Evolutionary conservation across 495 filamentous ascomycete genomes (phyloP), one percentile per base, ranked within the genome.

Genomic region (Cercophora samala): DNA sequence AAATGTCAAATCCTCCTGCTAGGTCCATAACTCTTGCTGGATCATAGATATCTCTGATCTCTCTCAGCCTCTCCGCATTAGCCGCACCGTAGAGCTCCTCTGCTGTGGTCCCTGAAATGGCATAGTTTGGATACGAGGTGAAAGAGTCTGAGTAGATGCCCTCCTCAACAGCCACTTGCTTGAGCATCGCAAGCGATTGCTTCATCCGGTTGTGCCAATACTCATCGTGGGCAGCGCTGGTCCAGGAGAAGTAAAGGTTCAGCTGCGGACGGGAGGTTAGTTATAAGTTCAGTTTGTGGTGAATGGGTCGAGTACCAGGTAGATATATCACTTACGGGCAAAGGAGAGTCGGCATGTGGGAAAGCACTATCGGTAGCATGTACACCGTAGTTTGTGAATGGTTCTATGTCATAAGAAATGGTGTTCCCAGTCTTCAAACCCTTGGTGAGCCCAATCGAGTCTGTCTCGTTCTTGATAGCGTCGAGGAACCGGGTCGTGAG

Each of bases 401-500:
- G 73, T 60, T 75, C 73, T 46, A 75, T 69, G 53, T 75, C 71
- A 13, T 66, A 75, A 53, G 63, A 69, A 22, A 66, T 62, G 0
- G 52, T 65, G 51, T 51, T 65, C 17, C 69, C 73, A 8, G 52
- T 25, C 37, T 72, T 68, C 0, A 58, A 25, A 1, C 46, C 51
- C 15, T 51, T 62, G 26, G 62, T 59, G 5, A 60, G 5, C 4
- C 3, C 26, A 60, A 68, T 5, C 19, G 68, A 67, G 15, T 68
- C 66, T 0, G 52, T 64, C 66, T 75, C 69, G 0, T 58, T 18
- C 56, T 65, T 66, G 37, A 74, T 61, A 0, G 72, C 73, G 9
- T 64, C 62, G 2, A 70, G 11, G 22, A 72, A 75, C 1, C 32
- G 18, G 1, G 6, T 2, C 0, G 73, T 67, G 2, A 75, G n/a